Evolutionary conservation across 164 flowering plant species (phyloP).

Genomic region (Chimonanthus praecox): DNA sequence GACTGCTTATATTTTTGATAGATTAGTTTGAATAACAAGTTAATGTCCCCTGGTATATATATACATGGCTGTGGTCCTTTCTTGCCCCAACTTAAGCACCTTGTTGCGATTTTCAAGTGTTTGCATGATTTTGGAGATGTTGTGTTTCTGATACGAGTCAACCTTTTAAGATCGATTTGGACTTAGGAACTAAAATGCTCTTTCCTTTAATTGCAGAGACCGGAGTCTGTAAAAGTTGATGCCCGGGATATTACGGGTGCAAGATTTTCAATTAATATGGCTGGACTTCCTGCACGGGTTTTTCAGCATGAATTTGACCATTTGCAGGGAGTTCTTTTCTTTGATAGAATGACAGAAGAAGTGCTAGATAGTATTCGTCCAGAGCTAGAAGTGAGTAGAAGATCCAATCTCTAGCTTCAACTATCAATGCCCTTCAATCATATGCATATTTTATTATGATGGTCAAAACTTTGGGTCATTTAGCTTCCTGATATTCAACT

Average conservation of each 20-base stretch:
- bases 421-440: background rate
- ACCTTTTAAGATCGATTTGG: constrained; percentile 2
- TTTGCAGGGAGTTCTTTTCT: constrained; percentile 86
- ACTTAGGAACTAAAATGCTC: background rate
- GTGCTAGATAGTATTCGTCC: constrained; percentile 63
- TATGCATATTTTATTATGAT: background rate
- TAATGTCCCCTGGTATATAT: no score
- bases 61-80: no score
- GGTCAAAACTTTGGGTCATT: no score
- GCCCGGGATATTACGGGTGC: constrained; percentile 77
- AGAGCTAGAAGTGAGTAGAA: constrained; percentile 56
- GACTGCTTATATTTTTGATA: no score
- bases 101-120: no score
- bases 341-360: constrained; percentile 86
- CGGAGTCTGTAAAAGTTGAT: constrained; percentile 79
- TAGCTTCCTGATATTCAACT: no score
- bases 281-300: constrained; percentile 78
- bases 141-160: background rate
- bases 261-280: constrained; percentile 58
- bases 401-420: background rate
- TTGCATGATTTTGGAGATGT: no score
- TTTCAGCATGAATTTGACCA: constrained; percentile 99
- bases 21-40: no score
- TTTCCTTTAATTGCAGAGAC: constrained; percentile 55
- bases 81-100: no score